These are phyloP conservation scores for Ophiocordyceps sinensis DNA, from an alignment of 2,329 filamentous ascomycete genomes.

Conservation along the genomic window DNA sequence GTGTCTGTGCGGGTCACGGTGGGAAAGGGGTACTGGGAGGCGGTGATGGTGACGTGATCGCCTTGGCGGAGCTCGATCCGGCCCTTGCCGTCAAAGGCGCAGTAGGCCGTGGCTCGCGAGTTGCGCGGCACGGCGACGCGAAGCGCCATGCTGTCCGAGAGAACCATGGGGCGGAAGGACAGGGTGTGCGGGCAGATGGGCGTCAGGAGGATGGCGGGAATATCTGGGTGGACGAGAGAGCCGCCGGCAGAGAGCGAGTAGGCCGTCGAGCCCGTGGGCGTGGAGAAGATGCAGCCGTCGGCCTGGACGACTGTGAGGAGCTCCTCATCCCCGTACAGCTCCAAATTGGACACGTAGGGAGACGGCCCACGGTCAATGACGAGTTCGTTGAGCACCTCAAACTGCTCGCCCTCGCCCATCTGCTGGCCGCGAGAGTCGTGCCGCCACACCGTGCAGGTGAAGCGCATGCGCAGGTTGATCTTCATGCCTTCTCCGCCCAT, in stretches of 20 bases:
- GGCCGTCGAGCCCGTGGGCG: slow-evolving; percentile 85
- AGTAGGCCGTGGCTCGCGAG: slow-evolving; percentile 87
- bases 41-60: slow-evolving; percentile 91
- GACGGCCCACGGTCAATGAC: slow-evolving; percentile 96
- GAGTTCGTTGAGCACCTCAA: slow-evolving; percentile 95
- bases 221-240: slow-evolving; percentile 89
- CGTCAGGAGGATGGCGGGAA: slow-evolving; percentile 89
- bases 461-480: slow-evolving; percentile 95
- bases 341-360: slow-evolving; percentile 91
- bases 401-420: slow-evolving; percentile 81
- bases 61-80: slow-evolving; percentile 85
- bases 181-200: slow-evolving; percentile 96
- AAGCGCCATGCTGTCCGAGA: slow-evolving; percentile 86
- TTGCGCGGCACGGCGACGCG: slow-evolving; percentile 74
- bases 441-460: slow-evolving; percentile 93
- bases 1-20: slow-evolving; percentile 80
- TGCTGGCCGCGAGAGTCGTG: slow-evolving; percentile 45
- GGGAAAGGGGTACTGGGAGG: slow-evolving; percentile 92
- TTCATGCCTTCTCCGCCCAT: slow-evolving; percentile 96
- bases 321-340: slow-evolving; percentile 90
- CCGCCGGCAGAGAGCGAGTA: slow-evolving; percentile 94
- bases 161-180: slow-evolving; percentile 93
- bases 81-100: slow-evolving; percentile 93
- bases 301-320: slow-evolving; percentile 91
- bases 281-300: slow-evolving; percentile 95